Conservation (phyloP, 164 flowering plant species). For the grape (Vitis vinifera) region DNA sequence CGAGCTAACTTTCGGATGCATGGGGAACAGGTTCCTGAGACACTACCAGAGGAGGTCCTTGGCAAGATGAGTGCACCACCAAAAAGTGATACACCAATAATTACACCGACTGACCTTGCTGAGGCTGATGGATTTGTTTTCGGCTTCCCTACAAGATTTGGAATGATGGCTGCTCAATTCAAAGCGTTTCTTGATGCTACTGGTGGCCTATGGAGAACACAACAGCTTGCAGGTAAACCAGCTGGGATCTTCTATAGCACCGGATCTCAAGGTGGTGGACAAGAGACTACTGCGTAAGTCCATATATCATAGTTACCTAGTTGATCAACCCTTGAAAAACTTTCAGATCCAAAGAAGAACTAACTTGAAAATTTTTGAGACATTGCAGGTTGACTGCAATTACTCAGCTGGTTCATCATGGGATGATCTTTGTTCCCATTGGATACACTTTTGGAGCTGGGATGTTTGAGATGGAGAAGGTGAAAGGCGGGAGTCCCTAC, state of each 20-base stretch:
- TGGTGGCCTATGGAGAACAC: slow-evolving; percentile 83
- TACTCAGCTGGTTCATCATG: slow-evolving; percentile 90
- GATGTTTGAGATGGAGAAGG: slow-evolving; percentile 87
- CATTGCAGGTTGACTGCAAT: slow-evolving; percentile 77
- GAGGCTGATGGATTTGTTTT: slow-evolving; percentile 88
- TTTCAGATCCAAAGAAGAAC: no score
- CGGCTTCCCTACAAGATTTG: slow-evolving; percentile 92
- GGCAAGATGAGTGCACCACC: slow-evolving; percentile 90
- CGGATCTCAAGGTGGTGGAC: slow-evolving; percentile 94
- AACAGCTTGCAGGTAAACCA: slow-evolving; percentile 86
- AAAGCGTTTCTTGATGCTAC: slow-evolving; percentile 89
- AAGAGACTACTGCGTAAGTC: slow-evolving; percentile 85
- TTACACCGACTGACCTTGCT: slow-evolving; percentile 68
- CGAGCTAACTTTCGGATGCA: neutral
- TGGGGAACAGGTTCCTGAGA: slow-evolving; percentile 75
- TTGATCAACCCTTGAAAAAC: no score
- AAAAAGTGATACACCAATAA: slow-evolving; percentile 68
- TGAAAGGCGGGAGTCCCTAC: slow-evolving; percentile 93
- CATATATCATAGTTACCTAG: neutral
- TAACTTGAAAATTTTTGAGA: neutral
- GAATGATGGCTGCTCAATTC: slow-evolving; percentile 95
- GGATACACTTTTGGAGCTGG: slow-evolving; percentile 96
- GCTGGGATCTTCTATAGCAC: slow-evolving; percentile 88
- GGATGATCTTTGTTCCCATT: slow-evolving; percentile 84
- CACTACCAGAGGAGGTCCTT: slow-evolving; percentile 69